Percentiles rank a stretch among this genome's conserved stretches.
phyloP scores from a whole-genome alignment of 805 yeast genomes.

The Schwanniomyces sp. region DNA sequence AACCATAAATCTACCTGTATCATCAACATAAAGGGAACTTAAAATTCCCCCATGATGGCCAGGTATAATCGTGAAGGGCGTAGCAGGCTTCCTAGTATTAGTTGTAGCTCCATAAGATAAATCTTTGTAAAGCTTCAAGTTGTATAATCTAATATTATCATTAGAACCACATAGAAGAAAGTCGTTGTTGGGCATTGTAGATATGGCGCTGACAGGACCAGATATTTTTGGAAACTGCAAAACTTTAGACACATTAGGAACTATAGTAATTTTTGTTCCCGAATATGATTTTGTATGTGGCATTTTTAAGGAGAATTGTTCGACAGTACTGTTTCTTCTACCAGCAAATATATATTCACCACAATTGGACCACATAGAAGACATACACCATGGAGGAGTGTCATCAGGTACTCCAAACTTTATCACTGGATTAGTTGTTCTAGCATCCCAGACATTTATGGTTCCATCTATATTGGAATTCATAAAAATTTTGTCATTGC shows the following conservation, averaged over 20 bases:
- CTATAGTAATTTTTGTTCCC: constrained; percentile 21
- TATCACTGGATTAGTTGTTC: constrained; percentile 47
- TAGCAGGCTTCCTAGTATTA: constrained; percentile 39
- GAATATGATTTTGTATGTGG: constrained; percentile 35
- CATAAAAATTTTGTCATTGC: constrained; percentile 57
- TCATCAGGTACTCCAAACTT: constrained; percentile 56
- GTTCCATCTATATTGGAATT: constrained; percentile 84
- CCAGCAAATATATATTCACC: constrained; percentile 84
- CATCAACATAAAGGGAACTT: constrained; percentile 77
- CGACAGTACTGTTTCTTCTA: constrained; percentile 84
- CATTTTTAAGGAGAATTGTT: constrained; percentile 66
- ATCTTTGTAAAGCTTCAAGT: constrained; percentile 50
- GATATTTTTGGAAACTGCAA: constrained; percentile 81
- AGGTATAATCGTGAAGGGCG: constrained; percentile 88
- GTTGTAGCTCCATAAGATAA: constrained; percentile 18
- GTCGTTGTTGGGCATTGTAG: constrained; percentile 76
- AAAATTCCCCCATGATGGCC: constrained; percentile 95
- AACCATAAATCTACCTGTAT: constrained; percentile 82
- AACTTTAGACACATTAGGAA: constrained; percentile 52
- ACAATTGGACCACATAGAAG: constrained; percentile 82
- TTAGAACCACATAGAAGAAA: constrained; percentile 85
- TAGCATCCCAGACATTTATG: constrained; percentile 77
- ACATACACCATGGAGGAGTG: constrained; percentile 93
- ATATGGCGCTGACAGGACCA: constrained; percentile 84
- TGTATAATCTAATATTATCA: constrained; percentile 88